Percentiles rank a stretch among this genome's conserved stretches.
These are phyloP conservation scores for Fabrea salina DNA, from an alignment of 169 alveolate genomes.

Conservation along the genomic window DNA sequence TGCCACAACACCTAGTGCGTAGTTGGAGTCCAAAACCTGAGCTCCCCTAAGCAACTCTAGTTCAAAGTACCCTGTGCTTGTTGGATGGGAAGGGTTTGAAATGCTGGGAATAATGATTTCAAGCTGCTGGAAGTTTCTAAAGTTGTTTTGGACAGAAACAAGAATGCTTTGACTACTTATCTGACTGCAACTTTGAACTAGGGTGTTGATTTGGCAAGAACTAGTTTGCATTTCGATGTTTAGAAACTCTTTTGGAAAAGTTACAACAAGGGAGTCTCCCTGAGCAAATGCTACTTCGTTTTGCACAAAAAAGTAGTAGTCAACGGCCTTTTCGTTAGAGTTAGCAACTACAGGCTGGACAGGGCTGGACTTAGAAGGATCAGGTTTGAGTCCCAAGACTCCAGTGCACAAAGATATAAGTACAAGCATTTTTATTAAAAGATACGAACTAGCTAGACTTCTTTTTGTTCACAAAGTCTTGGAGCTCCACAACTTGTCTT, in stretches of 20 bases:
- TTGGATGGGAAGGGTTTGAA: background rate
- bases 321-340: background rate
- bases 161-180: background rate
- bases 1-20: background rate
- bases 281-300: background rate
- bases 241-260: background rate
- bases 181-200: background rate
- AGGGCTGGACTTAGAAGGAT: background rate
- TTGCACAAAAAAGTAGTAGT: slow-evolving; percentile 11
- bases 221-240: background rate
- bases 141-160: background rate
- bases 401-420: too few relatives aligned
- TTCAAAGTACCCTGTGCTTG: background rate
- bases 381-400: too few relatives aligned
- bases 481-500: too few relatives aligned
- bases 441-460: too few relatives aligned
- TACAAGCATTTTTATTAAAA: too few relatives aligned
- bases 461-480: too few relatives aligned
- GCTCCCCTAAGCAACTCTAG: background rate
- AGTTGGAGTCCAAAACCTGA: slow-evolving; percentile 5
- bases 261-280: background rate
- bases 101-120: background rate
- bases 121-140: background rate
- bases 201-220: background rate
- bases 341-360: background rate